Conservation (phyloP, 2,329 filamentous ascomycete species). For the Rhynchosporium secalis region DNA sequence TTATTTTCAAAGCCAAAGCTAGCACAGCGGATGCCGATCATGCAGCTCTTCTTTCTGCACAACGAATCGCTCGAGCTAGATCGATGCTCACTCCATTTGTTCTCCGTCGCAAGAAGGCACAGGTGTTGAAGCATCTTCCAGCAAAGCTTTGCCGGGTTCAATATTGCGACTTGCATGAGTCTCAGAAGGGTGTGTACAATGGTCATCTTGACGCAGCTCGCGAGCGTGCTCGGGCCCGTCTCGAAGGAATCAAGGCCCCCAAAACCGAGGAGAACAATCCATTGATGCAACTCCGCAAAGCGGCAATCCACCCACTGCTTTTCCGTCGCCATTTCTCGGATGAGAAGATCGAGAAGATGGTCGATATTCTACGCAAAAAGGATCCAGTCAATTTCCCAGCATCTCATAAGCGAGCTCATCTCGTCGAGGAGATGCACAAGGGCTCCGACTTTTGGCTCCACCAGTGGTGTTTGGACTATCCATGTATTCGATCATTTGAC, state of each 20-base stretch:
- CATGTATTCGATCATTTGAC: slow-evolving; percentile 55
- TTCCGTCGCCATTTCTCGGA: slow-evolving; percentile 82
- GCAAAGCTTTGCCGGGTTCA: slow-evolving; percentile 76
- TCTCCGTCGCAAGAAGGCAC: slow-evolving; percentile 86
- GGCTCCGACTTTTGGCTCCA: slow-evolving; percentile 66
- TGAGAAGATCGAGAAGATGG: slow-evolving; percentile 73
- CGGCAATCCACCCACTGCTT: slow-evolving; percentile 86
- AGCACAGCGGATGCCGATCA: slow-evolving; percentile 78
- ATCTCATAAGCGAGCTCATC: slow-evolving; percentile 50
- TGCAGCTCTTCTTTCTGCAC: slow-evolving; percentile 79
- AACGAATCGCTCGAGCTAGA: slow-evolving; percentile 82
- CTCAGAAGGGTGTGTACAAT: slow-evolving; percentile 74
- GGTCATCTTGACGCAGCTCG: slow-evolving; percentile 65
- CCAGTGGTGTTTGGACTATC: slow-evolving; percentile 62
- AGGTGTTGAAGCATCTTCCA: slow-evolving; percentile 83
- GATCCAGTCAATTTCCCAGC: slow-evolving; percentile 55
- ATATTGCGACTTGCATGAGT: slow-evolving; percentile 74
- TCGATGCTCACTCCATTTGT: slow-evolving; percentile 96
- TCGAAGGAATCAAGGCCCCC: slow-evolving; percentile 52
- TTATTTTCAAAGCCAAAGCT: slow-evolving; percentile 89
- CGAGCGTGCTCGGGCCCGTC: slow-evolving; percentile 55
- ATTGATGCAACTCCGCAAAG: slow-evolving; percentile 89
- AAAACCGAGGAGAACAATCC: slow-evolving; percentile 64
- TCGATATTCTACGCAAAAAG: slow-evolving; percentile 71
- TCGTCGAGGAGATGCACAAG: slow-evolving; percentile 57